Base-by-base conservation (phyloP, 257 asterid species). In the Cinchona pubescens region DNA sequence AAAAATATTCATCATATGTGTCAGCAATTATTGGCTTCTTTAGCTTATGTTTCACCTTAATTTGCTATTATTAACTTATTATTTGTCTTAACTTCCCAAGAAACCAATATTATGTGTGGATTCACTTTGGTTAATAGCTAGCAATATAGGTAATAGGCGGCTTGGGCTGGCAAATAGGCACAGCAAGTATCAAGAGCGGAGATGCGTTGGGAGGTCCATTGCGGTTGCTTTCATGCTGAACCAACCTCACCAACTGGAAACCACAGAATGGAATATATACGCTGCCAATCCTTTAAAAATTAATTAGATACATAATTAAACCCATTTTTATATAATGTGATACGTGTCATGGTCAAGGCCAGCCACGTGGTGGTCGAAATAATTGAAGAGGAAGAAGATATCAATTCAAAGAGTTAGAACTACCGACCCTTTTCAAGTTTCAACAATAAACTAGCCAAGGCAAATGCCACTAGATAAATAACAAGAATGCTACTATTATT, bases 341-440 rank as follows among this genome's bases (percentile, higher is more conserved):
- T n/a, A n/a, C n/a, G n/a, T 85, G 91, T 87, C 90, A 53, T 75
- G 58, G 55, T 85, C 88, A 64, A 27, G 70, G 87, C 85, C 89
- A 83, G 80, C 84, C 86, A 81, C 73, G 73, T 77, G 56, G 76
- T 67, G 35, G 81, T 76, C 43, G 71, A 80, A 85, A 88, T 87
- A 76, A 87, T 88, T 86, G 96, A 74, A 69, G 76, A n/a, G 29
- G 75, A 81, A 66, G 69, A 70, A 74, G 53, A 67, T 60, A 77
- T 79, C 67, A 71, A 83, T 51, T 77, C 73, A 78, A 77, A 78
- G 65, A 56, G 78, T 75, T 78, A 75, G 45, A 75, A 32, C 42
- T 38, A n/a, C n/a, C n/a, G 69, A 48, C 69, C 9, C 63, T 58
- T n/a, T 75, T 78, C 76, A 37, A 35, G 46, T 58, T 78, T 66